Evolutionary conservation across 352 stramenopile genomes (phyloP).

Genomic region (Phytophthora rubi): DNA sequence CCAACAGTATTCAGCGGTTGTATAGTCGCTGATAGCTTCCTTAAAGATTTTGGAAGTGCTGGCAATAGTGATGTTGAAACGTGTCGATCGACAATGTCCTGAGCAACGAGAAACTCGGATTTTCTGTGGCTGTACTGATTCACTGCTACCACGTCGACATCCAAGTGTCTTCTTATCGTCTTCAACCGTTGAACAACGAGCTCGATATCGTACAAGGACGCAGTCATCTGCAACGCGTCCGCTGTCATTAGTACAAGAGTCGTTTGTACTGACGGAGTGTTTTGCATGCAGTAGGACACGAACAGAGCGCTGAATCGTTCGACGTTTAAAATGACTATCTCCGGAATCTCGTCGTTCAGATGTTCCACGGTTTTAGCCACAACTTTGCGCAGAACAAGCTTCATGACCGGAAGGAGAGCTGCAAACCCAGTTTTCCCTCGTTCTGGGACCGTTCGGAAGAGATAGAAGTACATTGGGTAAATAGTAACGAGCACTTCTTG

Average conservation of each 20-base stretch:
- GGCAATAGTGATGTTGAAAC: background rate
- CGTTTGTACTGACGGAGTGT: slow-evolving; percentile 31
- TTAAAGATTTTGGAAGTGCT: background rate
- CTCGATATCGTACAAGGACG: slow-evolving; percentile 23
- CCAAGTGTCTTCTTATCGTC: background rate
- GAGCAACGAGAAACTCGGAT: background rate
- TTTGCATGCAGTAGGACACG: slow-evolving; percentile 48
- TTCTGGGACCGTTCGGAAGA: slow-evolving; percentile 21
- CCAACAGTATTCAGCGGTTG: background rate
- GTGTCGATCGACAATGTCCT: slow-evolving; percentile 15
- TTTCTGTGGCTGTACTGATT: background rate
- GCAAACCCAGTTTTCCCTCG: slow-evolving; percentile 25
- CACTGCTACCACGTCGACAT: background rate
- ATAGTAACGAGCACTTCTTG: slow-evolving; percentile 31
- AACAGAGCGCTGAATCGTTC: slow-evolving; percentile 51
- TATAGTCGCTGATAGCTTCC: slow-evolving; percentile 1
- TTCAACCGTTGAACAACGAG: slow-evolving; percentile 10
- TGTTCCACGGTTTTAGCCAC: slow-evolving; percentile 21
- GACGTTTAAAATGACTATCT: slow-evolving; percentile 44
- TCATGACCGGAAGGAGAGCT: slow-evolving; percentile 34
- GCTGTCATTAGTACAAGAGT: slow-evolving; percentile 14
- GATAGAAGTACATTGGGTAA: slow-evolving; percentile 40
- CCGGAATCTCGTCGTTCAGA: slow-evolving; percentile 25
- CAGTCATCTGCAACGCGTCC: slow-evolving; percentile 17
- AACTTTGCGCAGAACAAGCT: slow-evolving; percentile 32